Evolutionary conservation across 495 filamentous ascomycete species (phyloP).

Genomic region (Hypoxylon trugodes): DNA sequence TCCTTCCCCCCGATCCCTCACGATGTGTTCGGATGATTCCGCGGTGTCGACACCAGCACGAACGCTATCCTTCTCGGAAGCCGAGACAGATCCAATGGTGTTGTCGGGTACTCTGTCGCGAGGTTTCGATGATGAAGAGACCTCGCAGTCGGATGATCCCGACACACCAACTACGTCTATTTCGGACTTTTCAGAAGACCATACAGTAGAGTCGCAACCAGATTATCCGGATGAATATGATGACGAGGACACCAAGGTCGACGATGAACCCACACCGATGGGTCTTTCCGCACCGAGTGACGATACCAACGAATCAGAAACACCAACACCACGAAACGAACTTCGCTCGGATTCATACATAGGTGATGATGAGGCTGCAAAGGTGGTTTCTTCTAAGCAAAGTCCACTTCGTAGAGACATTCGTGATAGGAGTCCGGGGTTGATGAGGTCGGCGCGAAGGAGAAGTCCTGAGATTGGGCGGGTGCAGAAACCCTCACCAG

Average conservation of each 20-base stretch:
- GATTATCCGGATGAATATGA: conserved; percentile 24
- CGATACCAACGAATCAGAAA: conserved; percentile 46
- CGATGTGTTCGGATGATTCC: conserved; percentile 56
- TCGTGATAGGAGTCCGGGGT: conserved; percentile 39
- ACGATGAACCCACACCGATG: conserved; percentile 7
- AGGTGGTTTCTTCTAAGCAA: conserved; percentile 39
- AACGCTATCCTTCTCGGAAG: conserved; percentile 56
- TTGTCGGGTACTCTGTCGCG: conserved; percentile 33
- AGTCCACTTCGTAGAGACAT: conserved; percentile 26
- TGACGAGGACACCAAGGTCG: conserved; percentile 17
- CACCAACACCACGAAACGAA: conserved; percentile 51
- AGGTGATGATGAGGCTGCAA: conserved; percentile 19
- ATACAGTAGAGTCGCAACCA: conserved; percentile 22
- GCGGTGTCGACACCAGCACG: conserved; percentile 51
- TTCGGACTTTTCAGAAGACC: conserved; percentile 47
- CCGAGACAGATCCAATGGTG: conserved; percentile 48
- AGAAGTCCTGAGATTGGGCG: conserved; percentile 51
- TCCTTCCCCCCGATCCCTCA: conserved; percentile 58
- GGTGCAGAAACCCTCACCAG: conserved; percentile 51
- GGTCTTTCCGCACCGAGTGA: conserved; percentile 1
- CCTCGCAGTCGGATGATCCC: conserved; percentile 45
- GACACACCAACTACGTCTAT: conserved; percentile 48
- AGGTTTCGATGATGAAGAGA: conserved; percentile 45
- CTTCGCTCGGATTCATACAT: conserved; percentile 41
- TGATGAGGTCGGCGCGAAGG: conserved; percentile 45